Evolutionary conservation across 768 basidiomycete species (phyloP).

Genomic region (Mycena indigotica): DNA sequence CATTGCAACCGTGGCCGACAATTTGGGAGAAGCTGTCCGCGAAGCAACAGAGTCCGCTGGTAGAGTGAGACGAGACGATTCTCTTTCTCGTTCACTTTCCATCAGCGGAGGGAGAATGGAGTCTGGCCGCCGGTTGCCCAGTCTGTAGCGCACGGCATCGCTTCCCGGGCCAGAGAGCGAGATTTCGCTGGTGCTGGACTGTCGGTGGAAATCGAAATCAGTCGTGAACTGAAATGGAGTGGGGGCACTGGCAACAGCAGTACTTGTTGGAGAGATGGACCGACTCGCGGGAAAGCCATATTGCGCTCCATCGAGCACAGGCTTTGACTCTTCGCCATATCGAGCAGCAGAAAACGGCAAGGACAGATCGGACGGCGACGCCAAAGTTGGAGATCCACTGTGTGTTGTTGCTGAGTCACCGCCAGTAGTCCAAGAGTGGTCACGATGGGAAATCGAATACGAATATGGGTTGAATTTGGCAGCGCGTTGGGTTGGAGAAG

Average conservation of each 20-base stretch:
- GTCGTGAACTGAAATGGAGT: constrained; percentile 67
- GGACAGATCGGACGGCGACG: constrained; percentile 33
- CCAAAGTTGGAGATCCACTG: constrained; percentile 58
- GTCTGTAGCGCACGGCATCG: constrained; percentile 64
- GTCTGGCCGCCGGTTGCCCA: constrained; percentile 51
- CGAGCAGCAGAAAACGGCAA: constrained; percentile 34
- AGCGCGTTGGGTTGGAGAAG: constrained; percentile 42
- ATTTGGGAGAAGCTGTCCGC: constrained; percentile 50
- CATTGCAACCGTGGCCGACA: constrained; percentile 84
- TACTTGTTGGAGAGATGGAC: constrained; percentile 69
- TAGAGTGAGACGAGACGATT: constrained; percentile 52
- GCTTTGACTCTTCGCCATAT: constrained; percentile 62
- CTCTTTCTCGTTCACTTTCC: constrained; percentile 54
- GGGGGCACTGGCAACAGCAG: constrained; percentile 63
- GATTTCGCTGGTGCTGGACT: constrained; percentile 60
- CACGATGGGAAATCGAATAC: constrained; percentile 42
- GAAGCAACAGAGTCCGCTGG: constrained; percentile 51
- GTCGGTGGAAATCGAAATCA: constrained; percentile 65
- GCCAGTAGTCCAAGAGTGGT: constrained; percentile 44
- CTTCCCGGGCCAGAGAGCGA: constrained; percentile 52
- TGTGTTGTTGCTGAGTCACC: constrained; percentile 45
- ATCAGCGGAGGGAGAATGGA: constrained; percentile 50
- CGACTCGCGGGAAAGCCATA: constrained; percentile 69
- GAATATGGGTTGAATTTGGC: constrained; percentile 57
- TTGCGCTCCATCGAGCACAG: constrained; percentile 53